phyloP scores from a whole-genome alignment of 169 alveolate genomes.

The Eimeria brunetti region DNA sequence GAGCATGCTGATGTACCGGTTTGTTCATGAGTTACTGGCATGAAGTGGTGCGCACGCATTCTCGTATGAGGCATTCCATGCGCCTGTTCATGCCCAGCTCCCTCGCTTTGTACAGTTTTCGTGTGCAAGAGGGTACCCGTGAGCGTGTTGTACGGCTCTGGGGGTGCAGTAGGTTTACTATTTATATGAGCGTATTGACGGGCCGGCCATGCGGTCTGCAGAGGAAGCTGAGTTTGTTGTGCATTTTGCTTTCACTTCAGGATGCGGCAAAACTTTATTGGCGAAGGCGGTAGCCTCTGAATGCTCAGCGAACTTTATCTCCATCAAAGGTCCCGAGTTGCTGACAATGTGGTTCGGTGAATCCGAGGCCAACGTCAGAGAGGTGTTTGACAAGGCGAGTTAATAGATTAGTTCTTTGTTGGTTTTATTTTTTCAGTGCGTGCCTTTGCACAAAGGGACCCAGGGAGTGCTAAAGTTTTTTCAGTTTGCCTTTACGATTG shows the following conservation, averaged over 20 bases:
- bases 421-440: neutral
- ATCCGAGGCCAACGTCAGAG: slow-evolving; percentile 99
- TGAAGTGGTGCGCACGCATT: neutral
- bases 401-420: neutral
- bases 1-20: neutral
- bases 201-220: neutral
- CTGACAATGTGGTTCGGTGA: slow-evolving; percentile 99
- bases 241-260: neutral
- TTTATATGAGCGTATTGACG: neutral
- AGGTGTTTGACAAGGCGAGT: slow-evolving; percentile 98
- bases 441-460: neutral
- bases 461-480: neutral
- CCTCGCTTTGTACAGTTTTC: neutral
- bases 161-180: neutral
- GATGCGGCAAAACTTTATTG: slow-evolving; percentile 91
- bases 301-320: slow-evolving; percentile 98
- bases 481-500: neutral
- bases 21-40: neutral
- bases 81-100: neutral
- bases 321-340: slow-evolving; percentile 99
- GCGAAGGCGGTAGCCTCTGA: slow-evolving; percentile 97
- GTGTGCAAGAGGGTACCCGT: neutral
- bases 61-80: neutral
- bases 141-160: neutral
- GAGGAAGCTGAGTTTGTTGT: neutral